These are phyloP conservation scores for Raffaelea albimanens DNA, from an alignment of 2,329 filamentous ascomycete genomes.

Conservation along the genomic window DNA sequence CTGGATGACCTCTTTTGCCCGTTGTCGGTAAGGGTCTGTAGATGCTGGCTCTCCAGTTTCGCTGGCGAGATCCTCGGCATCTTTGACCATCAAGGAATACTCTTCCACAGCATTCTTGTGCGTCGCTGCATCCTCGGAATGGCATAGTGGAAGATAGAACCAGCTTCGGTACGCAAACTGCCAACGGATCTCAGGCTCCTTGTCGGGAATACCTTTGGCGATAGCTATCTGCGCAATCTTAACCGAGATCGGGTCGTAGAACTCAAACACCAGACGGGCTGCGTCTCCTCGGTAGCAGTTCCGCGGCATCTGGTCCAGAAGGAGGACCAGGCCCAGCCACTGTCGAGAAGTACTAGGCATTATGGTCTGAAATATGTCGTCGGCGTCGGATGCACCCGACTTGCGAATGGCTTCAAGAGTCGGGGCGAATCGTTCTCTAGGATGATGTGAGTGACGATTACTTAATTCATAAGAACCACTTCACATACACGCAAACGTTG, in stretches of 20 bases:
- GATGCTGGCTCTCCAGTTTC: too few species aligned
- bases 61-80: background rate
- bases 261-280: conserved; percentile 30
- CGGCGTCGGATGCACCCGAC: background rate
- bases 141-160: background rate
- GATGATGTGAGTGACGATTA: background rate
- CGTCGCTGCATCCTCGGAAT: background rate
- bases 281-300: conserved; percentile 48
- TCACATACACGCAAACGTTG: background rate
- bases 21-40: too few species aligned
- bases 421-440: background rate
- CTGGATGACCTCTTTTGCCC: too few species aligned
- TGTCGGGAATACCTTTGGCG: too few species aligned
- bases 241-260: conserved; percentile 21
- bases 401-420: background rate
- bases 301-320: conserved; percentile 55
- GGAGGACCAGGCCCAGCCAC: conserved; percentile 39
- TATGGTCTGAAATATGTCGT: background rate
- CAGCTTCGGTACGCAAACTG: background rate
- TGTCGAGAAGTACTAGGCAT: background rate
- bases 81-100: background rate
- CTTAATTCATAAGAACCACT: background rate
- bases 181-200: too few species aligned
- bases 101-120: background rate
- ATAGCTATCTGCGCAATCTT: background rate